Evolutionary conservation across 768 basidiomycete species (phyloP).

Genomic region (Leccinellum albellum): DNA sequence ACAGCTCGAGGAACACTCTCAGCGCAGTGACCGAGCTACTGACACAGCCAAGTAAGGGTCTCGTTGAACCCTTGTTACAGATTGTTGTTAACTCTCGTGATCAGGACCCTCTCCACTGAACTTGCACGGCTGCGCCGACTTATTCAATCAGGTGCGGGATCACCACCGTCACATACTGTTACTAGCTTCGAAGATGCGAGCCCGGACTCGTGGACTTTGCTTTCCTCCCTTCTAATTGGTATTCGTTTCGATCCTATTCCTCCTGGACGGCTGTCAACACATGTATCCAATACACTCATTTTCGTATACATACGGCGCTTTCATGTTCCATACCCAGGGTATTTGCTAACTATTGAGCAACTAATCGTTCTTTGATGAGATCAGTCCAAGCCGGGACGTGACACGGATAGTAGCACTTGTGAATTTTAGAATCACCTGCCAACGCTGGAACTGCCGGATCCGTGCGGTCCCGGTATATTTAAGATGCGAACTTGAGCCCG

Average conservation of each 20-base stretch:
- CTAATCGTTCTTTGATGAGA: background rate
- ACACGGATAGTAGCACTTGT: background rate
- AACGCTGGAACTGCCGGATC: background rate
- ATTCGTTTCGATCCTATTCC: slow-evolving; percentile 4
- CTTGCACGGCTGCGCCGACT: slow-evolving; percentile 67
- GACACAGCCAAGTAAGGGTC: slow-evolving; percentile 57
- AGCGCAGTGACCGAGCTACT: slow-evolving; percentile 53
- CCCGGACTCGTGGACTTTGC: slow-evolving; percentile 11
- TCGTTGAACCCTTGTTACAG: background rate
- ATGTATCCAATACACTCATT: slow-evolving; percentile 33
- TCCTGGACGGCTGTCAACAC: slow-evolving; percentile 27
- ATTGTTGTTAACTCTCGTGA: background rate
- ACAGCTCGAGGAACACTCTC: slow-evolving; percentile 50
- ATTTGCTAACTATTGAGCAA: slow-evolving; percentile 16
- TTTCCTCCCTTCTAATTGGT: background rate
- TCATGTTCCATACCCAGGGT: slow-evolving; percentile 28
- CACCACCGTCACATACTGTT: slow-evolving; percentile 18
- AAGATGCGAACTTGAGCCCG: background rate
- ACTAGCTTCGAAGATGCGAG: slow-evolving; percentile 10
- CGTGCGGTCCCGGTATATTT: background rate
- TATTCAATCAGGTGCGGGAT: slow-evolving; percentile 55
- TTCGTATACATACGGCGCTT: slow-evolving; percentile 17
- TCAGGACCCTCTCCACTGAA: slow-evolving; percentile 58
- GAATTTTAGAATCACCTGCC: slow-evolving; percentile 1
- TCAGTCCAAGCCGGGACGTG: background rate